Evolutionary conservation across 257 asterid genomes (phyloP).

Genomic region (Parsonsia alboflavescens): DNA sequence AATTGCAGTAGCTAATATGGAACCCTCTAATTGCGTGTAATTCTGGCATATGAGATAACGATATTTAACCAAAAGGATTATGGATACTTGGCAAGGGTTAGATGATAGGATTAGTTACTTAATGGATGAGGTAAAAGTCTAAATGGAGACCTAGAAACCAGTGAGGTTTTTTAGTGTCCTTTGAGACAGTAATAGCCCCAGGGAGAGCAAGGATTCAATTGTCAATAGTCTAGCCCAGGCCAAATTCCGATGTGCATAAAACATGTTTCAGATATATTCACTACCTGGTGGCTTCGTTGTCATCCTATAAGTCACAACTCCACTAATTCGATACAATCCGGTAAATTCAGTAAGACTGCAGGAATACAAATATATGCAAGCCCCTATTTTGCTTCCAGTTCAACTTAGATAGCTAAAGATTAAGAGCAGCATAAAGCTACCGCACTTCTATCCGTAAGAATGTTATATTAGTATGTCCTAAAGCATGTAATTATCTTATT

Average conservation of each 20-base stretch:
- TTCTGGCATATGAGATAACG: background rate
- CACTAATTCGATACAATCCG: background rate
- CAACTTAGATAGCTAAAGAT: background rate
- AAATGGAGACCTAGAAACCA: background rate
- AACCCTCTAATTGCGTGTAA: background rate
- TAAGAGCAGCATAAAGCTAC: background rate
- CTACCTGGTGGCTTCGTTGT: background rate
- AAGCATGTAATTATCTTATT: no score
- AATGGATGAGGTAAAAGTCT: background rate
- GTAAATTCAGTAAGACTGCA: background rate
- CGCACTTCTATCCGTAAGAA: background rate
- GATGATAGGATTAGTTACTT: background rate
- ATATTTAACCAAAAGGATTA: background rate
- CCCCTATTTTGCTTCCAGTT: background rate
- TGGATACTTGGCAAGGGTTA: background rate
- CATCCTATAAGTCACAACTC: background rate
- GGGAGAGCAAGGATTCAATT: background rate
- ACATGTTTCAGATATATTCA: background rate
- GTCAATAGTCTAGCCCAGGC: background rate
- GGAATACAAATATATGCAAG: background rate
- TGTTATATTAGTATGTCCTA: no score
- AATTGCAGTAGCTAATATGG: background rate
- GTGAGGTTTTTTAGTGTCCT: background rate
- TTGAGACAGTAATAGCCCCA: background rate
- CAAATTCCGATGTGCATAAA: background rate